Conservation (phyloP, 305 asterid genomes). For the Coffea humblotiana region DNA sequence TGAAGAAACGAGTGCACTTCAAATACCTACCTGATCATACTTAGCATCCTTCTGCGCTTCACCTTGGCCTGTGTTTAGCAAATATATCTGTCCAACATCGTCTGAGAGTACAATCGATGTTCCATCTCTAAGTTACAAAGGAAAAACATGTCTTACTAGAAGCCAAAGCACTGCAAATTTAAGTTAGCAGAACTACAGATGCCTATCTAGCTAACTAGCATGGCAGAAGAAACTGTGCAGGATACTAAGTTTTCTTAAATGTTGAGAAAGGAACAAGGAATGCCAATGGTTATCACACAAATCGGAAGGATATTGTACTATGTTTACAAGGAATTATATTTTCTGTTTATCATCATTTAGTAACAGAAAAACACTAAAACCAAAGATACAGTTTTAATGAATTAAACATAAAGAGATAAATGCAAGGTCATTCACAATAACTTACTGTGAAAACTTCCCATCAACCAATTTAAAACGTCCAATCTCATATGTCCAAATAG, state of each 20-base stretch:
- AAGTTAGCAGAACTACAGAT: neutral
- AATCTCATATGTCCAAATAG: slow-evolving; percentile 74
- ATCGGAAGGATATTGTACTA: neutral
- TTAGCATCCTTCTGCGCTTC: slow-evolving; percentile 96
- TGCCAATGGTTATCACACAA: neutral
- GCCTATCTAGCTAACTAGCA: neutral
- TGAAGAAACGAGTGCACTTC: slow-evolving; percentile 4
- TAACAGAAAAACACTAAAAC: neutral
- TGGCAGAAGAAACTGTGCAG: neutral
- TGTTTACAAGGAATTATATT: neutral
- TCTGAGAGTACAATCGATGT: slow-evolving; percentile 98
- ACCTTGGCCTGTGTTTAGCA: slow-evolving; percentile 94
- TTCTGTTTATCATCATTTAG: neutral
- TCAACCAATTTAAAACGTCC: slow-evolving; percentile 95
- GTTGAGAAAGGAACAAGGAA: neutral
- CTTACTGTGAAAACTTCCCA: slow-evolving; percentile 98
- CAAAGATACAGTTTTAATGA: neutral
- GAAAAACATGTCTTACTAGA: neutral
- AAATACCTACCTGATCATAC: slow-evolving; percentile 82
- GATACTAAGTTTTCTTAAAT: neutral
- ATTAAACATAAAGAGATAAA: neutral
- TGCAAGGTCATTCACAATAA: slow-evolving; percentile 4
- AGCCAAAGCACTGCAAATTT: neutral
- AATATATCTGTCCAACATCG: slow-evolving; percentile 94
- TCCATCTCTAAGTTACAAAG: slow-evolving; percentile 48